Evolutionary conservation across 2,329 filamentous ascomycete genomes (phyloP).

Genomic region (Beauveria bassiana): DNA sequence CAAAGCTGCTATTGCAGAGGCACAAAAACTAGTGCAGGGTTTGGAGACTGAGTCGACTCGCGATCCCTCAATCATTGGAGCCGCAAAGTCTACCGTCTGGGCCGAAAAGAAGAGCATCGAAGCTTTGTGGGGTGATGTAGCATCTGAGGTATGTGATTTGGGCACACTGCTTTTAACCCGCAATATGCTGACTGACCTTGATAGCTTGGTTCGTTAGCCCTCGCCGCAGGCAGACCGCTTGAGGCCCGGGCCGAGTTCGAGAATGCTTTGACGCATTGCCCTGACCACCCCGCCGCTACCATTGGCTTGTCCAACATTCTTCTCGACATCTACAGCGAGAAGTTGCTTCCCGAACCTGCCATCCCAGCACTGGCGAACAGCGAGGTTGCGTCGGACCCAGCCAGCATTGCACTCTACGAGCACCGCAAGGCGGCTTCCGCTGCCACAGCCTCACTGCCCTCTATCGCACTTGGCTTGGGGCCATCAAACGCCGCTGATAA

Average conservation of each 20-base stretch:
- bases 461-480: constrained; percentile 40
- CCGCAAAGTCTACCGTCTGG: constrained; percentile 62
- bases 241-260: constrained; percentile 73
- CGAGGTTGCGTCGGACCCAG: constrained; percentile 13
- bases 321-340: constrained; percentile 72
- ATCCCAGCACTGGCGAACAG: constrained; percentile 34
- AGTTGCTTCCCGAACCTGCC: constrained; percentile 51
- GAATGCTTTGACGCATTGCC: constrained; percentile 67
- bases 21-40: constrained; percentile 62
- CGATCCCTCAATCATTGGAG: constrained; percentile 54
- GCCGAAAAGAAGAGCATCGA: constrained; percentile 74
- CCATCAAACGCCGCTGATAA: constrained; percentile 15
- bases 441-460: constrained; percentile 26
- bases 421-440: constrained; percentile 8
- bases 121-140: constrained; percentile 77
- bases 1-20: constrained; percentile 72
- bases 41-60: constrained; percentile 61
- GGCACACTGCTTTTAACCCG: neutral
- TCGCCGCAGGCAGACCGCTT: constrained; percentile 55
- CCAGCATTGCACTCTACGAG: constrained; percentile 13
- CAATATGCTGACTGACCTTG: constrained; percentile 6
- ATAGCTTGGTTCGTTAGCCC: constrained; percentile 60
- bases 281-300: constrained; percentile 72
- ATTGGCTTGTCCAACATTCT: constrained; percentile 79
- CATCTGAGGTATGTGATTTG: constrained; percentile 59